Conservation (phyloP, 2,329 filamentous ascomycete genomes). For the Colletotrichum sp. region DNA sequence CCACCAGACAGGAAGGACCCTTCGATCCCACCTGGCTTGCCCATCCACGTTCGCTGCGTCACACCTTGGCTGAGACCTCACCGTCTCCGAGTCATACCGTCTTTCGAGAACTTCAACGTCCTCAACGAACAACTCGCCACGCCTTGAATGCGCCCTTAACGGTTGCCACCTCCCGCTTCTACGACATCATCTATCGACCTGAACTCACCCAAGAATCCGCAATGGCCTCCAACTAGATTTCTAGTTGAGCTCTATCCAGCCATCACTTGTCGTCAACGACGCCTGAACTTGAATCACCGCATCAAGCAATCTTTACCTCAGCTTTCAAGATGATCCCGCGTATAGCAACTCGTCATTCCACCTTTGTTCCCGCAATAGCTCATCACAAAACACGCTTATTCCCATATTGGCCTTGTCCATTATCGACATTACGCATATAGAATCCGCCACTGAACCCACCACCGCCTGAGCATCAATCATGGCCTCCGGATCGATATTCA, state of each 20-base stretch:
- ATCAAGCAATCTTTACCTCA: neutral
- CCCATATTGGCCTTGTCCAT: neutral
- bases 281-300: neutral
- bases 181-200: neutral
- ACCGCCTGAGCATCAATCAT: constrained; percentile 46
- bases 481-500: constrained; percentile 97
- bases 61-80: constrained; percentile 8
- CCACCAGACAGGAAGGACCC: neutral
- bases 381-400: neutral
- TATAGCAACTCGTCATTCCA: constrained; percentile 10
- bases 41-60: constrained; percentile 4
- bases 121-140: neutral
- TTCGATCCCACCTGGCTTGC: neutral
- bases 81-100: neutral
- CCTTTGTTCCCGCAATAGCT: constrained; percentile 8
- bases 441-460: neutral
- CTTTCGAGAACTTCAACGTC: constrained; percentile 3
- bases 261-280: neutral
- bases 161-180: neutral
- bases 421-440: neutral
- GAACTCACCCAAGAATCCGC: neutral
- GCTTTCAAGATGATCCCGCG: constrained; percentile 21
- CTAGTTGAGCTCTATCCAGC: neutral
- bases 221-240: constrained; percentile 13
- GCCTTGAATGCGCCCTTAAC: neutral